Percentiles rank a stretch among this genome's conserved stretches.
phyloP scores from a whole-genome alignment of 1,284 basidiomycete species.

The Blastosporella zonata region DNA sequence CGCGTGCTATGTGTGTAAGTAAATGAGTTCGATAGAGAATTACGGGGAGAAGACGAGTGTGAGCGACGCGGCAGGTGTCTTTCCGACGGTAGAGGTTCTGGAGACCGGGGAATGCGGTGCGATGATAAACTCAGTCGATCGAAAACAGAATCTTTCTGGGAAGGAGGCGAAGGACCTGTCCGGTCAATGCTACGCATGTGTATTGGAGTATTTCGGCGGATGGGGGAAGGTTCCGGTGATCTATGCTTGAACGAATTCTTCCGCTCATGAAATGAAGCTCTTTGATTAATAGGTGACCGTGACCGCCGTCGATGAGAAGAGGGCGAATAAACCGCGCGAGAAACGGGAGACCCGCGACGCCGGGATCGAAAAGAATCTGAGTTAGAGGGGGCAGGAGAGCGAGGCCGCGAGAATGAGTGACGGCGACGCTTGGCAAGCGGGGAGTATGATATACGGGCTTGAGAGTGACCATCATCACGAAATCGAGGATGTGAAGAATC shows the following conservation, averaged over 20 bases:
- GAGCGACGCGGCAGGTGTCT: background rate
- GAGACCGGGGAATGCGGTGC: background rate
- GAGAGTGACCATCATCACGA: conserved; percentile 3
- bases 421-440: conserved; percentile 5
- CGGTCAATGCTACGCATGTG: conserved; percentile 13
- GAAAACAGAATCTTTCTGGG: background rate
- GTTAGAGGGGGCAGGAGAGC: conserved; percentile 1
- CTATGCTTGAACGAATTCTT: background rate
- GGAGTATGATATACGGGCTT: background rate
- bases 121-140: background rate
- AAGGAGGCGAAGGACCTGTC: background rate
- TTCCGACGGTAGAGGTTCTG: background rate
- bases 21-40: background rate
- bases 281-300: background rate
- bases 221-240: background rate
- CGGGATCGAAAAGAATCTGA: conserved; percentile 6
- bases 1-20: background rate
- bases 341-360: background rate
- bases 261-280: background rate
- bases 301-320: background rate
- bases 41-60: background rate
- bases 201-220: background rate
- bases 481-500: conserved; percentile 3
- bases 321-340: conserved; percentile 1
- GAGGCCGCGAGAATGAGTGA: conserved; percentile 5